A percentile compares a stretch with the other conserved stretches of the same genome.
Evolutionary conservation across 257 asterid genomes (phyloP).

Genomic region (Penstemon newberryi): DNA sequence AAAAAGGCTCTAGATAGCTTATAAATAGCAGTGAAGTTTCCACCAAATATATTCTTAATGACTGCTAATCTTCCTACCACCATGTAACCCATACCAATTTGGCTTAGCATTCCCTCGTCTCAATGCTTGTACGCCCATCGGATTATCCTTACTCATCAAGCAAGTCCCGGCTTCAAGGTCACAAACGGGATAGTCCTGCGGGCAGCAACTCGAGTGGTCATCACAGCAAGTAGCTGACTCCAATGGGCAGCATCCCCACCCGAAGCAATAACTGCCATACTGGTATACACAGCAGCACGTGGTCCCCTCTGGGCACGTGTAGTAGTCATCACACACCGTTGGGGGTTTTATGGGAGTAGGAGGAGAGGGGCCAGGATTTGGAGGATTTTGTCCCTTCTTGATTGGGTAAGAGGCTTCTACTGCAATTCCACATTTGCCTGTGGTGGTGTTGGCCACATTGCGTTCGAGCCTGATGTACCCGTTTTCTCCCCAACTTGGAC

Average conservation of each 20-base stretch:
- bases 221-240: conserved; percentile 92
- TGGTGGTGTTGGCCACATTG: conserved; percentile 44
- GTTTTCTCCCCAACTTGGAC: conserved; percentile 74
- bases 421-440: conserved; percentile 89
- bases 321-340: conserved; percentile 63
- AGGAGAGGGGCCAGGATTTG: conserved; percentile 86
- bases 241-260: conserved; percentile 92
- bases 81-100: conserved; percentile 18
- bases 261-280: conserved; percentile 58
- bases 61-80: conserved; percentile 38
- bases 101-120: conserved; percentile 42
- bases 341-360: conserved; percentile 73
- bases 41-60: conserved; percentile 19
- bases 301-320: conserved; percentile 61
- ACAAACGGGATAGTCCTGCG: conserved; percentile 78
- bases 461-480: conserved; percentile 83
- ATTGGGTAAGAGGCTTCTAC: conserved; percentile 81
- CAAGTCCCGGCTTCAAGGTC: conserved; percentile 63
- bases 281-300: conserved; percentile 79
- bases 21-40: no score
- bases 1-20: no score
- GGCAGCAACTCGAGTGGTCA: conserved; percentile 86
- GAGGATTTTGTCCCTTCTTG: conserved; percentile 74
- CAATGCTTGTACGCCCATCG: conserved; percentile 56
- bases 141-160: conserved; percentile 62